These are phyloP conservation scores for Barbatosphaeria neglecta DNA, from an alignment of 495 filamentous ascomycete genomes.

Conservation along the genomic window DNA sequence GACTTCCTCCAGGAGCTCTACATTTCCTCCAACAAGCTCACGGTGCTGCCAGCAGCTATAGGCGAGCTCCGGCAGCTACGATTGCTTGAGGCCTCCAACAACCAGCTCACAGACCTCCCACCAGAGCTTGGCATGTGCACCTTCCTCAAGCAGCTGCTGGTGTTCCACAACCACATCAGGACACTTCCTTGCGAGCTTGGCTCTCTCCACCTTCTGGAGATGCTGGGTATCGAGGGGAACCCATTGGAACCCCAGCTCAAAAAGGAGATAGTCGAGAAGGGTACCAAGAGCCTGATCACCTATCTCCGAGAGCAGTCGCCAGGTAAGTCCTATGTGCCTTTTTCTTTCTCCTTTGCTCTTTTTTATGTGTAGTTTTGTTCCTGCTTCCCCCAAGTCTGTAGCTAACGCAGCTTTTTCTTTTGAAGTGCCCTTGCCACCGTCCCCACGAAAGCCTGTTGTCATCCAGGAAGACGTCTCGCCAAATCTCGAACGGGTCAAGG, in stretches of 20 bases:
- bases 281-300: slow-evolving; percentile 73
- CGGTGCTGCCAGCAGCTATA: slow-evolving; percentile 61
- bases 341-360: neutral
- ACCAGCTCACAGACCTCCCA: slow-evolving; percentile 71
- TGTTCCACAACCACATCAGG: slow-evolving; percentile 82
- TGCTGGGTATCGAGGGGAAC: slow-evolving; percentile 87
- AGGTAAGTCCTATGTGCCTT: slow-evolving; percentile 41
- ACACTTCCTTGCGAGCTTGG: slow-evolving; percentile 78
- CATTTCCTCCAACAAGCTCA: slow-evolving; percentile 81
- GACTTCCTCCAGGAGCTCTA: slow-evolving; percentile 80
- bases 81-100: slow-evolving; percentile 77
- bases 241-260: slow-evolving; percentile 62
- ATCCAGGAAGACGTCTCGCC: slow-evolving; percentile 38
- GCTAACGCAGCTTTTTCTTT: neutral
- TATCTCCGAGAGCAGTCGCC: slow-evolving; percentile 71
- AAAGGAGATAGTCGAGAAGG: slow-evolving; percentile 68
- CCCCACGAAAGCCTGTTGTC: slow-evolving; percentile 28
- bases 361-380: neutral
- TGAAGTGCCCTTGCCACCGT: slow-evolving; percentile 58
- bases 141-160: slow-evolving; percentile 61
- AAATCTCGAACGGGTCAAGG: slow-evolving; percentile 49
- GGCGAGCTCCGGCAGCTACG: slow-evolving; percentile 67
- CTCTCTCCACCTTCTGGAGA: slow-evolving; percentile 72
- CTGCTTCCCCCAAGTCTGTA: too few relatives aligned
- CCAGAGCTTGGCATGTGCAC: slow-evolving; percentile 94